These are phyloP conservation scores for Crithidia bombi DNA, from an alignment of 208 protist species.

Conservation along the genomic window DNA sequence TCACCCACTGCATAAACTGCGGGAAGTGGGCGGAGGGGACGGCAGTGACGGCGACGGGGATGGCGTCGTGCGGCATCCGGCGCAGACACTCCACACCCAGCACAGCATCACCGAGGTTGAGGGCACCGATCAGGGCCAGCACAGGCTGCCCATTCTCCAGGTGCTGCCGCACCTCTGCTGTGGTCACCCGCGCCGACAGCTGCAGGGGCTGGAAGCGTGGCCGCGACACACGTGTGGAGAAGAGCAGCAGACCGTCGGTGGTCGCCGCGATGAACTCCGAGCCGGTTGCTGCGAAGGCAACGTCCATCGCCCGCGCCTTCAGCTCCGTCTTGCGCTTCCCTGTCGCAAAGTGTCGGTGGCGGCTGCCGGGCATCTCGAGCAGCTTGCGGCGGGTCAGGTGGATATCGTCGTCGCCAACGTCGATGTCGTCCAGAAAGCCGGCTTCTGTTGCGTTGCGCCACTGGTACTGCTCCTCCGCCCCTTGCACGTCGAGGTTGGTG, in stretches of 20 bases:
- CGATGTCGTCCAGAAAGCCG: conserved; percentile 86
- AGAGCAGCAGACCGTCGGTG: conserved; percentile 89
- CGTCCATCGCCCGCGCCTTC: conserved; percentile 75
- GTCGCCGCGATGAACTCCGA: conserved; percentile 90
- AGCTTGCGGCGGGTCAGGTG: conserved; percentile 81
- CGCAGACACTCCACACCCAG: conserved; percentile 84
- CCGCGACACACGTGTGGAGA: conserved; percentile 76
- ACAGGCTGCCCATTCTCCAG: conserved; percentile 59
- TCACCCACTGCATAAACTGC: conserved; percentile 79
- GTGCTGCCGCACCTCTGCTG: conserved; percentile 53
- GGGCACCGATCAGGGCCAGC: conserved; percentile 77
- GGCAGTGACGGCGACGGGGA: conserved; percentile 82
- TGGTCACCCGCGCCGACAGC: conserved; percentile 71
- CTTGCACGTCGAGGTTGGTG: conserved; percentile 86
- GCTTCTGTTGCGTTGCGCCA: conserved; percentile 87
- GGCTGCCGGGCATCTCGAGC: conserved; percentile 90
- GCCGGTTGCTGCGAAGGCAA: conserved; percentile 82
- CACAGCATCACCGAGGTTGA: conserved; percentile 78
- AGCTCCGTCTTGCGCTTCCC: conserved; percentile 90
- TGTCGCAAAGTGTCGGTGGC: conserved; percentile 87
- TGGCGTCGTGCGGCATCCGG: conserved; percentile 71
- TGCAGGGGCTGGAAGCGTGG: conserved; percentile 87
- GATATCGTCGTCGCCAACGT: conserved; percentile 82
- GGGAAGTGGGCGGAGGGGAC: conserved; percentile 70
- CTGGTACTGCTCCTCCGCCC: conserved; percentile 91